Evolutionary conservation across 345 rosid genomes (phyloP).

Genomic region (Moricandia arvensis): DNA sequence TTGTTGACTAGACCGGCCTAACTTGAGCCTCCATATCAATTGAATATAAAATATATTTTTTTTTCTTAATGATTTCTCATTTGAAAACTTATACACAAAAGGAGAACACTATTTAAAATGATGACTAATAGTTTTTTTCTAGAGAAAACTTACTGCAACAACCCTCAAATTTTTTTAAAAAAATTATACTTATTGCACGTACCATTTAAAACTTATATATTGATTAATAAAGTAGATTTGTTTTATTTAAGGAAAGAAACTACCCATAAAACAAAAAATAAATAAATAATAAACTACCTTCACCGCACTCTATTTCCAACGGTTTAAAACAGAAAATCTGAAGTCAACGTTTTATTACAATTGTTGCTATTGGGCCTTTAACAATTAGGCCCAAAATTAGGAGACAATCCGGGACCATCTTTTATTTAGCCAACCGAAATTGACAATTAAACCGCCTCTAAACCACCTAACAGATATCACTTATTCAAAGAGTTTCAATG

Average conservation of each 20-base stretch:
- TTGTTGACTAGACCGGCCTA: conserved; percentile 15
- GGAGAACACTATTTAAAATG: neutral
- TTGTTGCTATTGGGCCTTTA: neutral
- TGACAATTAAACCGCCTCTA: neutral
- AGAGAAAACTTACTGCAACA: neutral
- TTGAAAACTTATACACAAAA: neutral
- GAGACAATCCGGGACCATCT: neutral
- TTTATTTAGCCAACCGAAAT: neutral
- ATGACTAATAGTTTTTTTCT: neutral
- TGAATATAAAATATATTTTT: neutral
- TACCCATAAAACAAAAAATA: neutral
- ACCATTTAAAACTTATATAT: neutral
- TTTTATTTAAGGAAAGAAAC: neutral
- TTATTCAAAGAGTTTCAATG: neutral
- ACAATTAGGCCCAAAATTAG: conserved; percentile 1
- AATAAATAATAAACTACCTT: neutral
- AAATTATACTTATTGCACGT: neutral
- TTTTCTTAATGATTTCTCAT: neutral
- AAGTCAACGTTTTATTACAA: too few species aligned
- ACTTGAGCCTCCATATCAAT: neutral
- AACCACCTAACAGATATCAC: neutral
- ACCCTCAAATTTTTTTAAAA: neutral
- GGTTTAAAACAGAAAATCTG: conserved; percentile 2
- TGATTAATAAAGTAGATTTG: neutral
- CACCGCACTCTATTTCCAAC: neutral